Percentiles rank a stretch among this genome's conserved stretches.
These are phyloP conservation scores for Populus ilicifolia DNA, from an alignment of 345 rosid genomes.

Conservation along the genomic window DNA sequence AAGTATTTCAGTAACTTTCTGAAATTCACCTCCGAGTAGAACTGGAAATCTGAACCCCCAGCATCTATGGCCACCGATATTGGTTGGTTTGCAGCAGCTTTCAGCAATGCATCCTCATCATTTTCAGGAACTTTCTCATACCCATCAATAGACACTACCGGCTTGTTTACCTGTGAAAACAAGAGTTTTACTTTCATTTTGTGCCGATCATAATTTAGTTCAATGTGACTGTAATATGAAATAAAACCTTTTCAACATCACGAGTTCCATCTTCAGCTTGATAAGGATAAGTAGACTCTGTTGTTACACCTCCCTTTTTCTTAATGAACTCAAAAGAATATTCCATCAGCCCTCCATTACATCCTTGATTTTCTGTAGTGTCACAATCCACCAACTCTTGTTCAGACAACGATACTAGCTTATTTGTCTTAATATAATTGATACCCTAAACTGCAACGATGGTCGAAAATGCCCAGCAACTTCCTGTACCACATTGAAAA, in stretches of 20 bases:
- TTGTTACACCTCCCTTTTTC: slow-evolving; percentile 49
- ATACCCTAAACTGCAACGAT: slow-evolving; percentile 67
- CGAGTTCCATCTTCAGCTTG: slow-evolving; percentile 40
- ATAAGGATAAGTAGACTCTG: slow-evolving; percentile 60
- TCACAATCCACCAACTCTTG: slow-evolving; percentile 62
- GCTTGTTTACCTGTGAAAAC: slow-evolving; percentile 25
- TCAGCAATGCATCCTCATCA: slow-evolving; percentile 41
- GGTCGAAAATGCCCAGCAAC: slow-evolving; percentile 85
- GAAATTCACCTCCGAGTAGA: slow-evolving; percentile 64
- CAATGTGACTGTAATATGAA: neutral
- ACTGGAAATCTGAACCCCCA: slow-evolving; percentile 68
- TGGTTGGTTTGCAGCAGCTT: slow-evolving; percentile 55
- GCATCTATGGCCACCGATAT: slow-evolving; percentile 72
- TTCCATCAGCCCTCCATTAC: slow-evolving; percentile 59
- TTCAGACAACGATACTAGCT: slow-evolving; percentile 41
- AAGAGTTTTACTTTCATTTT: neutral
- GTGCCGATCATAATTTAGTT: neutral
- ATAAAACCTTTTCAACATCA: slow-evolving; percentile 29
- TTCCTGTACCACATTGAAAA: slow-evolving; percentile 38
- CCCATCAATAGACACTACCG: slow-evolving; percentile 37
- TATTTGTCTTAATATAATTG: slow-evolving; percentile 33
- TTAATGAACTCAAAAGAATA: slow-evolving; percentile 53
- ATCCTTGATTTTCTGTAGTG: slow-evolving; percentile 48
- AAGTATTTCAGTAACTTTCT: neutral
- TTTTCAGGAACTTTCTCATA: slow-evolving; percentile 43